phyloP scores from a whole-genome alignment of 176 grass and related monocot species.

The Triticum monococcum region DNA sequence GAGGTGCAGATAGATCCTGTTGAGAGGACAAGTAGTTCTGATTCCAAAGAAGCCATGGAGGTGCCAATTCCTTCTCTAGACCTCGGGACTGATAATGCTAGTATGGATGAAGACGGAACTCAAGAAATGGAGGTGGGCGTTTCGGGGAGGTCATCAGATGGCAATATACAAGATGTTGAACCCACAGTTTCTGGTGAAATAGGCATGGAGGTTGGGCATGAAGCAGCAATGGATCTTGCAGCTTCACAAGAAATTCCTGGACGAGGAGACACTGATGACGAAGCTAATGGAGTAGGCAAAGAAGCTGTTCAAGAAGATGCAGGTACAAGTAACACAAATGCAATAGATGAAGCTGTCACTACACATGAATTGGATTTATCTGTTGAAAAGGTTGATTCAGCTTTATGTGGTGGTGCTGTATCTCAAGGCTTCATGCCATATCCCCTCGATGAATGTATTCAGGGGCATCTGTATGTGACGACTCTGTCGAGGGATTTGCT shows the following conservation, averaged over 20 bases:
- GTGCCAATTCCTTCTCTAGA: slow-evolving; percentile 19
- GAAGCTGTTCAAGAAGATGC: slow-evolving; percentile 40
- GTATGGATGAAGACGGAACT: slow-evolving; percentile 14
- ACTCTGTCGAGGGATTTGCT: slow-evolving; percentile 69
- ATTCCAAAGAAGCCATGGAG: slow-evolving; percentile 21
- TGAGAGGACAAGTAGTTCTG: slow-evolving; percentile 2
- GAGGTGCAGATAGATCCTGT: slow-evolving; percentile 32
- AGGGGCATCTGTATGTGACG: slow-evolving; percentile 60
- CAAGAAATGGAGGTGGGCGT: slow-evolving; percentile 8
- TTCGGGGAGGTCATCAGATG: slow-evolving; percentile 28
- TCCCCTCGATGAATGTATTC: slow-evolving; percentile 59
- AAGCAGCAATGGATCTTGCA: slow-evolving; percentile 6
- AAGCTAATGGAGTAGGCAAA: slow-evolving; percentile 26
- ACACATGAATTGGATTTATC: slow-evolving; percentile 30
- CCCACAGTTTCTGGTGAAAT: slow-evolving; percentile 9
- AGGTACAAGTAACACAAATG: slow-evolving; percentile 3
- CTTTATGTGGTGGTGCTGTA: not conserved
- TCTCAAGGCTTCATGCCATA: slow-evolving; percentile 14
- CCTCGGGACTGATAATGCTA: not conserved
- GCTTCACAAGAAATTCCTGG: slow-evolving; percentile 23
- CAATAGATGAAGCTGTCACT: slow-evolving; percentile 25
- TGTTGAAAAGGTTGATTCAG: slow-evolving; percentile 36
- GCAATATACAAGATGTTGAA: not conserved
- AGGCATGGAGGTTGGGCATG: slow-evolving; percentile 3
- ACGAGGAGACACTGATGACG: slow-evolving; percentile 21